These are phyloP conservation scores for Keithomyces neogunnii DNA, from an alignment of 2,329 filamentous ascomycete species.

Conservation along the genomic window DNA sequence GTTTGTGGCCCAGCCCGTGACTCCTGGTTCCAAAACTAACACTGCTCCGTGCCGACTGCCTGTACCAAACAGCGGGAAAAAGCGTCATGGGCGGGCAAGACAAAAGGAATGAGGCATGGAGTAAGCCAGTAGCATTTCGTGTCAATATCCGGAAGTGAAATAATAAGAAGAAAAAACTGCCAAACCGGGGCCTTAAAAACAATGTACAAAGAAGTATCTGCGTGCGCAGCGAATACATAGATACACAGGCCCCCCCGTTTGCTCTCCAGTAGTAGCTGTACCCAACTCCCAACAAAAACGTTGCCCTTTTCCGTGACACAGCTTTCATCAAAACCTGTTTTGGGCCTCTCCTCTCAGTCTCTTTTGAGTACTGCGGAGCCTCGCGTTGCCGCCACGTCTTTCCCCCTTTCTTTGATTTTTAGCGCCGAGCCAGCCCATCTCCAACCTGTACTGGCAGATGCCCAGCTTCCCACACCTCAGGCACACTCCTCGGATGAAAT, in stretches of 20 bases:
- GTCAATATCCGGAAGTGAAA: neutral
- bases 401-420: neutral
- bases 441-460: neutral
- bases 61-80: neutral
- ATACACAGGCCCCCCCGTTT: neutral
- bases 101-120: neutral
- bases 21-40: no score
- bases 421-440: neutral
- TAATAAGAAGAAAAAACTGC: neutral
- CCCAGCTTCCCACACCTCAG: neutral
- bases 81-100: neutral
- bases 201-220: neutral
- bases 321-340: neutral
- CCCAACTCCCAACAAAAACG: neutral
- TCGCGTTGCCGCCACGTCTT: slow-evolving; percentile 4
- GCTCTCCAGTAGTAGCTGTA: neutral
- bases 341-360: neutral
- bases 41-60: neutral
- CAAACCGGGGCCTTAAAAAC: neutral
- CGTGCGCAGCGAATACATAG: neutral
- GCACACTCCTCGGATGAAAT: neutral
- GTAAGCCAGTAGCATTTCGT: neutral
- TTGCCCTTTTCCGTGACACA: neutral
- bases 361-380: neutral
- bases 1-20: no score